Base-by-base conservation (phyloP, 306 rosid species). In the Cucurbita ficifolia region DNA sequence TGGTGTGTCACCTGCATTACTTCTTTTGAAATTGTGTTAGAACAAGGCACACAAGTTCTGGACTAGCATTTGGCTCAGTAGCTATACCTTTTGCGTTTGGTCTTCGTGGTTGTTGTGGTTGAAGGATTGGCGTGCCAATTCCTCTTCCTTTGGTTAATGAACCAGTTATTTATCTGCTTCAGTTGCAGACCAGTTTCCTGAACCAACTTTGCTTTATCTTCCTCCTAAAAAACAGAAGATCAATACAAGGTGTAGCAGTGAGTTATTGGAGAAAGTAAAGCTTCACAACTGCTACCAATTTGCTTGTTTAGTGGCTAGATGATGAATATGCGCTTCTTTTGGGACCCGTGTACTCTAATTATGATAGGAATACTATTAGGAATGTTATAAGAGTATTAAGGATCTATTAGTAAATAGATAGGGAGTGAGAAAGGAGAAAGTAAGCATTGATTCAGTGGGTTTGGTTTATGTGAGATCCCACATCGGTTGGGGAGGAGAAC, bases 131-230 rank as follows among this genome's bases (percentile, higher is more conserved):
- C 88, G 19, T 92, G 91, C 98, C 98, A 92, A 68, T 92, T 92
- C 83, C 98, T 86, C 79, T 92, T 92, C 77, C 89, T 82, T 61
- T 85, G 89, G 75, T 83, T 85, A 4, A 85, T 85, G 53, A 85
- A 85, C 89, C 89, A 85, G 76, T 85, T 85, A 16, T 85, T 85
- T 16, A 85, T 85, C 79, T 85, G 89, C 79, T 85, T 92, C 82
- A 92, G 53, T 46, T 92, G 98, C 81, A 92, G 84, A 2, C 96
- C 98, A 55, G 98, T 92, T 88, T 92, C 98, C 78, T 83, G 96
- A 72, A 90, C 98, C 86, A 92, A 64, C 85, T 88, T 86, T 7
- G 91, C 85, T 62, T 92, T 92, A 86, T 92, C 98, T 83, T 92
- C 98, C 83, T 92, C 98, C 98, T 92, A 63, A 63, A 46, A 52